These are phyloP conservation scores for Penicillium paradoxum DNA, from an alignment of 495 filamentous ascomycete genomes.

Conservation along the genomic window DNA sequence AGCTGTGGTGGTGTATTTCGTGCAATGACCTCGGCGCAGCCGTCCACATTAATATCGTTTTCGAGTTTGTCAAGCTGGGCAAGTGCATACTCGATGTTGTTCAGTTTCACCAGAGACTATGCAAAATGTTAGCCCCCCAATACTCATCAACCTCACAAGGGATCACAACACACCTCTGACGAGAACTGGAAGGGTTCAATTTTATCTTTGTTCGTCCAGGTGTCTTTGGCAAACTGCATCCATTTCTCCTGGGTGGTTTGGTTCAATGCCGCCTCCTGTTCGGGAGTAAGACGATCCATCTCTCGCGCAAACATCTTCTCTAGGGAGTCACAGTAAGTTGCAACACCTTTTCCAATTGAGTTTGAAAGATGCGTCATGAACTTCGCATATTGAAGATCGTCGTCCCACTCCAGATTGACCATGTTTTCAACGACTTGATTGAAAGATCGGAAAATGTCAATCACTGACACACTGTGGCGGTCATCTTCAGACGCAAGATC, in stretches of 20 bases:
- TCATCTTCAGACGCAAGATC: slow-evolving; percentile 70
- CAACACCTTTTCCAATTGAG: slow-evolving; percentile 74
- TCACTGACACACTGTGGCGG: slow-evolving; percentile 85
- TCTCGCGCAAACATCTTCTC: slow-evolving; percentile 84
- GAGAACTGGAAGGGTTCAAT: slow-evolving; percentile 98
- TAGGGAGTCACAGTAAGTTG: slow-evolving; percentile 85
- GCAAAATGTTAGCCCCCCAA: slow-evolving; percentile 8
- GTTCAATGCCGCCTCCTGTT: slow-evolving; percentile 71
- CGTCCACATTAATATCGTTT: slow-evolving; percentile 87
- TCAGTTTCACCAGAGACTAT: slow-evolving; percentile 94
- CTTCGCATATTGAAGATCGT: slow-evolving; percentile 87
- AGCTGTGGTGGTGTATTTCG: slow-evolving; percentile 55
- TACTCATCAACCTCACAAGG: neutral
- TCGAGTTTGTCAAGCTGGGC: slow-evolving; percentile 87
- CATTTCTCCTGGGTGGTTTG: slow-evolving; percentile 88
- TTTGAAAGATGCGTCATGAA: slow-evolving; percentile 97
- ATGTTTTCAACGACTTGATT: slow-evolving; percentile 86
- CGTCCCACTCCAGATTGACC: slow-evolving; percentile 80
- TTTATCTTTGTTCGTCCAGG: slow-evolving; percentile 90
- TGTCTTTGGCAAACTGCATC: slow-evolving; percentile 87
- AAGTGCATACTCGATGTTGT: slow-evolving; percentile 93
- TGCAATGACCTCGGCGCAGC: slow-evolving; percentile 76
- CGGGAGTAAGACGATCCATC: slow-evolving; percentile 84
- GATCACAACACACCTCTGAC: slow-evolving; percentile 60
- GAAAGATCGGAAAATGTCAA: slow-evolving; percentile 92